Base-by-base conservation (phyloP, 2,329 filamentous ascomycete genomes). In the Hymenoscyphus repandus region DNA sequence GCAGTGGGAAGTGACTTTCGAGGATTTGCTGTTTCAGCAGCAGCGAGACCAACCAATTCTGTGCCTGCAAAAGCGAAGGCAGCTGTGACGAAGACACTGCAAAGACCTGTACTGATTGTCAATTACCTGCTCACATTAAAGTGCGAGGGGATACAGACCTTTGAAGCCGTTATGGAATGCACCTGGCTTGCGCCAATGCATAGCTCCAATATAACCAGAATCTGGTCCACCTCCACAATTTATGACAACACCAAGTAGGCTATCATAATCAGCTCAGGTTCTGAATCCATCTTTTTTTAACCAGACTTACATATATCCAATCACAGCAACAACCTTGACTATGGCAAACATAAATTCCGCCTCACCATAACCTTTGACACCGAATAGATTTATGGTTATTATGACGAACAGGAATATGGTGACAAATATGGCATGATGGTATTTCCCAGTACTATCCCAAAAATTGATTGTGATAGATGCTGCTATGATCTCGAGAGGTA, bases 341-440 rank as follows among this genome's bases (percentile, higher is more conserved):
- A 91, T 82, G 31, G 88, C 86, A 65, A 95, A 93, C 50, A 90
- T 73, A 59, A 95, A 95, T 63, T 96, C 90, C 13, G 88, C 89
- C 68, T 95, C 90, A 63, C 90, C 90, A 60, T 95, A 96, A 22
- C 86, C 88, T 64, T 86, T 88, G 56, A 96, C 86, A 45, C 90
- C 90, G 62, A 92, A 93, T 57, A 95, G 69, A 66, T 96, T 96
- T 70, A 96, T 95, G 30, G 69, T 61, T 40, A 95, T 76, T 59
- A 96, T 92, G 49, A 85, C 62, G 13, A 82, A 54, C 51, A 93
- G 79, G 68, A 96, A 96, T 39, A 96, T 73, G 38, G 88, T 80
- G 22, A 96, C 88, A 71, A 88, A 96, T 27, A 88, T 84, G 47
- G 85, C 82, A 56, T 83, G 82, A 27, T 82, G 78, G 49, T 90